Percentiles rank a stretch among this genome's conserved stretches.
Conservation (phyloP, 192 early-diverging fungal species). For the Martensiomyces pterosporus region DNA sequence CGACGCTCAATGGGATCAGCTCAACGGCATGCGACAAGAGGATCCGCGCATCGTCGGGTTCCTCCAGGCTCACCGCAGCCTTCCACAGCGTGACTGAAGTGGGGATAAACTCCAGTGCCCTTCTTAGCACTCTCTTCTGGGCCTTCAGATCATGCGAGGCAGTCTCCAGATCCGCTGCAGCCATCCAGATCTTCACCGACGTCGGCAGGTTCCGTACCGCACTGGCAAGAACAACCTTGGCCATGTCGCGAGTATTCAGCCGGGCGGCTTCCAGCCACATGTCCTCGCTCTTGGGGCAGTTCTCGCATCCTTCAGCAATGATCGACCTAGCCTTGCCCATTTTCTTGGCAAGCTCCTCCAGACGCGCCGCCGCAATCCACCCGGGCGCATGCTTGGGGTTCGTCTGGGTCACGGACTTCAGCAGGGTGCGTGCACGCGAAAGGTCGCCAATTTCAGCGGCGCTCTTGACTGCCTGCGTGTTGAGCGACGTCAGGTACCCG, state of each 20-base stretch:
- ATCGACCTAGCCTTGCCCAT: slow-evolving; percentile 74
- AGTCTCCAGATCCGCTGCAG: slow-evolving; percentile 80
- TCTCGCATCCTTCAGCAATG: slow-evolving; percentile 88
- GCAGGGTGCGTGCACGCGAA: slow-evolving; percentile 81
- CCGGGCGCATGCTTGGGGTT: slow-evolving; percentile 96
- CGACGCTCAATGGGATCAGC: slow-evolving; percentile 81
- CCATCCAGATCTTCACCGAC: slow-evolving; percentile 89
- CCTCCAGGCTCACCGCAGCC: slow-evolving; percentile 84
- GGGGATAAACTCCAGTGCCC: slow-evolving; percentile 92
- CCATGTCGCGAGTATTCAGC: slow-evolving; percentile 76
- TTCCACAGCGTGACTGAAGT: slow-evolving; percentile 92
- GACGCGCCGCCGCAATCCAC: slow-evolving; percentile 96
- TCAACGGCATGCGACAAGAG: slow-evolving; percentile 92
- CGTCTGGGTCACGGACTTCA: slow-evolving; percentile 85
- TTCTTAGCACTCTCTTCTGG: slow-evolving; percentile 78
- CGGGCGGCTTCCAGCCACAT: slow-evolving; percentile 96
- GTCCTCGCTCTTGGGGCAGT: slow-evolving; percentile 92
- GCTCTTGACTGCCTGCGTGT: slow-evolving; percentile 72
- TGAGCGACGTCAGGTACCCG: slow-evolving; percentile 93
- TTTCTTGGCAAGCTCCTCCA: slow-evolving; percentile 92
- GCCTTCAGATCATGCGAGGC: slow-evolving; percentile 52
- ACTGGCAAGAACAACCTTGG: slow-evolving; percentile 86
- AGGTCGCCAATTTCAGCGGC: slow-evolving; percentile 76
- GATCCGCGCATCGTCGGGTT: slow-evolving; percentile 86
- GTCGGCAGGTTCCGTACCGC: slow-evolving; percentile 87